phyloP scores from a whole-genome alignment of 768 basidiomycete genomes.

The Lactarius akahatsu region DNA sequence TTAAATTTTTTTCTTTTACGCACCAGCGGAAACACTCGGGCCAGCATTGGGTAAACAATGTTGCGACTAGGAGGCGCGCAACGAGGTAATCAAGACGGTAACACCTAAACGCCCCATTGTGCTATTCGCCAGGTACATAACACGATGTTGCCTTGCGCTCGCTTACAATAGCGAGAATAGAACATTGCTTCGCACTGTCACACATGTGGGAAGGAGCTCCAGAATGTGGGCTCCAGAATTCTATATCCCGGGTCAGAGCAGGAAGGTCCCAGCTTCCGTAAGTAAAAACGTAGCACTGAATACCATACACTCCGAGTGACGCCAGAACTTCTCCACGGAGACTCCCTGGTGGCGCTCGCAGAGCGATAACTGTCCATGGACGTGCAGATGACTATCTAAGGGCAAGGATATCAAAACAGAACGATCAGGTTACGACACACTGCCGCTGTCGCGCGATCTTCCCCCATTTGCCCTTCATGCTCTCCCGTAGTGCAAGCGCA shows the following conservation, averaged over 20 bases:
- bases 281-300: slow-evolving; percentile 9
- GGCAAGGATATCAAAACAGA: slow-evolving; percentile 9
- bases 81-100: slow-evolving; percentile 12
- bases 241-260: background rate
- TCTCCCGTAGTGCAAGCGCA: slow-evolving; percentile 82
- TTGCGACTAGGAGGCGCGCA: slow-evolving; percentile 4
- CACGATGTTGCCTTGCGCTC: slow-evolving; percentile 23
- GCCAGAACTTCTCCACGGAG: background rate
- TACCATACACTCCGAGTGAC: slow-evolving; percentile 9
- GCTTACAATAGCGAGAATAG: slow-evolving; percentile 5
- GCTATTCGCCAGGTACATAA: slow-evolving; percentile 10
- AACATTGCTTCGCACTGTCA: slow-evolving; percentile 6
- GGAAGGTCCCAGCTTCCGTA: slow-evolving; percentile 15
- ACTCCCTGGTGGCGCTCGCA: slow-evolving; percentile 9
- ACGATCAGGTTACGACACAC: slow-evolving; percentile 60
- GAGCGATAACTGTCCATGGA: slow-evolving; percentile 21
- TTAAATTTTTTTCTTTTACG: background rate
- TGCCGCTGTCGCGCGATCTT: slow-evolving; percentile 66
- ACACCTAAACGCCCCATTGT: slow-evolving; percentile 1
- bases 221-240: background rate
- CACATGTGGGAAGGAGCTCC: slow-evolving; percentile 15
- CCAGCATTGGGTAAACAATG: background rate
- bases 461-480: slow-evolving; percentile 77
- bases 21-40: background rate
- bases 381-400: slow-evolving; percentile 17